Percentiles rank a stretch among this genome's conserved stretches.
Conservation (phyloP, 2,329 filamentous ascomycete genomes). For the Juglanconis juglandina region DNA sequence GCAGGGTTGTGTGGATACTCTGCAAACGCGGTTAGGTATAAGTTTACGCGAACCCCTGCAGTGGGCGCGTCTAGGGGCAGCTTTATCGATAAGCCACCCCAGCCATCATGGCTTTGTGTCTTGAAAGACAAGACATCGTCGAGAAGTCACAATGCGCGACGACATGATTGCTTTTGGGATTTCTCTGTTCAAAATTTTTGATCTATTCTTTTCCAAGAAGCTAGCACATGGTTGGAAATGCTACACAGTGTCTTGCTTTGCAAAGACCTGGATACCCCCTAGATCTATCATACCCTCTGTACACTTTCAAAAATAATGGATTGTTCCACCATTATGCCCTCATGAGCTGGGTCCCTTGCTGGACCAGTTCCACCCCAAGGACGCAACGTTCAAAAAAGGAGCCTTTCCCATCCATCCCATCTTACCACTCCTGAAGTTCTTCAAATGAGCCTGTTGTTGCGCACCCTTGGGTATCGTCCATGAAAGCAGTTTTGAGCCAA, state of each 20-base stretch:
- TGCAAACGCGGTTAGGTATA: neutral
- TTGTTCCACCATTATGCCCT: neutral
- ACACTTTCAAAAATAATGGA: neutral
- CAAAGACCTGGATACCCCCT: neutral
- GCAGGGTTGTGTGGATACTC: neutral
- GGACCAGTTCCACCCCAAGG: neutral
- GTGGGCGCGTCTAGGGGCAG: neutral
- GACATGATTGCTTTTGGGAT: neutral
- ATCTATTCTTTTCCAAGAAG: neutral
- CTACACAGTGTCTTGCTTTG: neutral
- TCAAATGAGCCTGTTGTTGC: conserved; percentile 7
- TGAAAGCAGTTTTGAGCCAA: conserved; percentile 21
- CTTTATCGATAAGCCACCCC: neutral
- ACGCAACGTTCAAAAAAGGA: neutral
- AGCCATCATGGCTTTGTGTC: neutral
- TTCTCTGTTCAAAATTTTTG: neutral
- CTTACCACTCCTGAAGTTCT: neutral
- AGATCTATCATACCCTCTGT: neutral
- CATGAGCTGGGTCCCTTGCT: neutral
- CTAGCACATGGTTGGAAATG: neutral
- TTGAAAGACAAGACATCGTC: neutral
- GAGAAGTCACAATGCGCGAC: neutral
- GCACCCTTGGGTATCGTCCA: conserved; percentile 28
- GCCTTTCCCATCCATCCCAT: neutral
- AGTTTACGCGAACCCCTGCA: conserved; percentile 6